Evolutionary conservation across 257 asterid genomes (phyloP), one percentile per base, ranked within the genome.

Genomic region (Solanum bulbocastanum): DNA sequence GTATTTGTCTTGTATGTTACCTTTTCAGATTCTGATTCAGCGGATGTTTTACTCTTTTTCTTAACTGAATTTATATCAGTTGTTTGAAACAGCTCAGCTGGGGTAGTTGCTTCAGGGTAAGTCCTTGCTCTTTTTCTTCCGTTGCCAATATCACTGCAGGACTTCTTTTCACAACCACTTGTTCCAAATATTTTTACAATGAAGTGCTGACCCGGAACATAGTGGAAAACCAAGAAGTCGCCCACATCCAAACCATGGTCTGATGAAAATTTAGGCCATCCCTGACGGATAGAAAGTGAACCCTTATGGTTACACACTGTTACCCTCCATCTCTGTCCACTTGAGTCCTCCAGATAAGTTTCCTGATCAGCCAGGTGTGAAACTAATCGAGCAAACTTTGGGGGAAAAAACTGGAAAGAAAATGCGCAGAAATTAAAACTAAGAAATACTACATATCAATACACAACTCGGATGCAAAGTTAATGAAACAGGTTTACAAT

Each of bases 381-480:
- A 87, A 90, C 87, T 18, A 22, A 60, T 60, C 87, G 82, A 58
- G 89, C 93, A 89, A 92, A 91, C 44, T 15, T 42, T 44, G 95
- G 95, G 87, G 99, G 99, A 86, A 95, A 84, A 89, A 68, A 91
- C 99, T 96, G 94, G 91, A 89, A 88, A 79, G 88, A 20, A 89
- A 40, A 40, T 30, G 83, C 39, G 72, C 35, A 87, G 89, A 62
- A 40, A 37, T 82, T 49, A 49, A 30, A 82, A 82, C 86, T 18
- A 82, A 44, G 69, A 82, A 18, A 20, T 82, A 49, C 87, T 49
- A 84, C 58, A 71, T 58, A 60, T 49, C 7, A 1, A 82, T 22
- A 3, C 69, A 32, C 60, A 82, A 30, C 44, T 49, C 44, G 35
- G 35, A 81, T 49, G 20, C 85, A 46, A 30, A 58, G 69, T 23